Evolutionary conservation across 2,329 filamentous ascomycete genomes (phyloP).

Genomic region (Alternaria ethzedia): DNA sequence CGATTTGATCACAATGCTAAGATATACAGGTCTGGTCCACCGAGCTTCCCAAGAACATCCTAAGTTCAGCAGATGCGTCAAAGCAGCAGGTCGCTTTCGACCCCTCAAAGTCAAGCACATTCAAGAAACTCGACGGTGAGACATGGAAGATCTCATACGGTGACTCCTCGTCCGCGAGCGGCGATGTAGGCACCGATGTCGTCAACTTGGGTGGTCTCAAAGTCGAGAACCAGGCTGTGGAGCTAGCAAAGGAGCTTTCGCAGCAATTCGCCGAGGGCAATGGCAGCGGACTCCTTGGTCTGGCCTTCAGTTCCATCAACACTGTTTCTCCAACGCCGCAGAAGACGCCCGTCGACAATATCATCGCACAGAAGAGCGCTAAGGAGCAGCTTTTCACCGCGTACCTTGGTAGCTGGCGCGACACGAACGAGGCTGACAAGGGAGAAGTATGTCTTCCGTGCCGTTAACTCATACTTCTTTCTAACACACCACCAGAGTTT

Average conservation of each 20-base stretch:
- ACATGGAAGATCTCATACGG: conserved; percentile 69
- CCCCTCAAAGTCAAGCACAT: conserved; percentile 44
- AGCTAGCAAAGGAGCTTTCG: conserved; percentile 66
- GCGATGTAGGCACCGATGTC: conserved; percentile 68
- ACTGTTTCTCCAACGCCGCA: conserved; percentile 58
- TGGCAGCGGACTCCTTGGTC: conserved; percentile 64
- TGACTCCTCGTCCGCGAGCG: conserved; percentile 66
- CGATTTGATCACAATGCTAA: background rate
- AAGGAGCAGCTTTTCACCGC: conserved; percentile 23
- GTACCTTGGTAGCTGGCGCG: conserved; percentile 28
- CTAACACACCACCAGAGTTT: conserved; percentile 13
- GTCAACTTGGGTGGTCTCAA: conserved; percentile 65
- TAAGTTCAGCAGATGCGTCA: conserved; percentile 50
- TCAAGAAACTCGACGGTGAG: conserved; percentile 51
- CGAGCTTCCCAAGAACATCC: conserved; percentile 34
- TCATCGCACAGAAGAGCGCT: conserved; percentile 33
- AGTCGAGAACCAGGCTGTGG: conserved; percentile 66
- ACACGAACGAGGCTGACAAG: conserved; percentile 24
- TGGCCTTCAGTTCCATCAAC: conserved; percentile 66
- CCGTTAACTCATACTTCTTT: rapidly evolving
- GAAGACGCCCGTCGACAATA: conserved; percentile 64
- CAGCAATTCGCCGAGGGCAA: conserved; percentile 57
- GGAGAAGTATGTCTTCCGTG: conserved; percentile 6
- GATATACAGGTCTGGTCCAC: conserved; percentile 29
- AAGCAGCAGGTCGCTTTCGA: conserved; percentile 64